phyloP scores from a whole-genome alignment of 2,329 filamentous ascomycete species.

The Fusarium compactum region DNA sequence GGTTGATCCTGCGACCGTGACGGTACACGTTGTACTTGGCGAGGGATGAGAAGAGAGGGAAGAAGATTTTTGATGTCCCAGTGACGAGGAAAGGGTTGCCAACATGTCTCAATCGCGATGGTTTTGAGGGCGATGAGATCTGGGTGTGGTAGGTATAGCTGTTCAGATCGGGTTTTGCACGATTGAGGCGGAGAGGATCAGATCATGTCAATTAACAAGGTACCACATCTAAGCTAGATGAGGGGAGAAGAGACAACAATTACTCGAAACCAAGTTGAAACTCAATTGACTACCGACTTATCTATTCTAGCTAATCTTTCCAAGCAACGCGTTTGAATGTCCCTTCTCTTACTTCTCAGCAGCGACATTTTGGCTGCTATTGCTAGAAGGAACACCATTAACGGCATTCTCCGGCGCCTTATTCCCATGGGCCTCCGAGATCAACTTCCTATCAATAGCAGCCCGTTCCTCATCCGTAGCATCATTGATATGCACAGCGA shows the following conservation, averaged over 20 bases:
- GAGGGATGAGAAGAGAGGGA: background rate
- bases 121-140: background rate
- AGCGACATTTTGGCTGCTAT: slow-evolving; percentile 10
- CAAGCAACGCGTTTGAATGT: too few relatives aligned
- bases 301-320: too few relatives aligned
- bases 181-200: too few relatives aligned
- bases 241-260: background rate
- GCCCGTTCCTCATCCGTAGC: slow-evolving; percentile 51
- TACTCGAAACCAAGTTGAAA: too few relatives aligned
- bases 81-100: background rate
- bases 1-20: background rate
- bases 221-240: too few relatives aligned
- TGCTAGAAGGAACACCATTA: background rate
- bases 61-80: background rate
- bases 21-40: too few relatives aligned
- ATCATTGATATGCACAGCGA: slow-evolving; percentile 60
- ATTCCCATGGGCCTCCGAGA: background rate
- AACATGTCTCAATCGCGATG: background rate
- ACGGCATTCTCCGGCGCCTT: background rate
- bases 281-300: background rate
- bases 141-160: background rate
- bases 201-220: too few relatives aligned
- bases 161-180: background rate
- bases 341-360: background rate
- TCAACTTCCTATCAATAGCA: slow-evolving; percentile 20